phyloP scores from a whole-genome alignment of 2,329 filamentous ascomycete genomes.

The Massarina eburnea region DNA sequence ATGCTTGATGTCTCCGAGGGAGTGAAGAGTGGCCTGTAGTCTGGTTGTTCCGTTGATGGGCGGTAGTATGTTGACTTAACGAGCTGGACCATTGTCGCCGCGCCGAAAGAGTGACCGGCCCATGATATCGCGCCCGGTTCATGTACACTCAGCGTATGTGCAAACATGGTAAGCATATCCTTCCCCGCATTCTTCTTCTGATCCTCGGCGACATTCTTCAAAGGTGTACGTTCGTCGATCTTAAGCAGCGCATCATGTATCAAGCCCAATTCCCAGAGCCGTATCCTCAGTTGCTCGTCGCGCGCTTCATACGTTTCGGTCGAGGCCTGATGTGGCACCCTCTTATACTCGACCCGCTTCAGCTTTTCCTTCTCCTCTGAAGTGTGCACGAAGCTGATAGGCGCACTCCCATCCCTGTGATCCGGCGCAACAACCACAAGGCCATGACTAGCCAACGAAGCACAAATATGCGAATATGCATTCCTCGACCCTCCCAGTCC shows the following conservation, averaged over 20 bases:
- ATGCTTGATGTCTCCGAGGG: slow-evolving; percentile 61
- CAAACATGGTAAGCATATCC: slow-evolving; percentile 61
- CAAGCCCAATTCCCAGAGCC: slow-evolving; percentile 76
- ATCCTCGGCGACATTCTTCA: slow-evolving; percentile 50
- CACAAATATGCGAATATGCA: slow-evolving; percentile 80
- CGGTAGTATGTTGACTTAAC: slow-evolving; percentile 78
- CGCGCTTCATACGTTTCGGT: slow-evolving; percentile 67
- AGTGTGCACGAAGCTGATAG: slow-evolving; percentile 70
- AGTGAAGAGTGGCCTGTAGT: slow-evolving; percentile 62
- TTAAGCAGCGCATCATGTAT: slow-evolving; percentile 68
- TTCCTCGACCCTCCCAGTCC: slow-evolving; percentile 80
- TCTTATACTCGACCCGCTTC: slow-evolving; percentile 47
- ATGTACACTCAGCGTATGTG: slow-evolving; percentile 65
- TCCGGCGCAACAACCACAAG: slow-evolving; percentile 80
- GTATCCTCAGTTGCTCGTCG: slow-evolving; percentile 71
- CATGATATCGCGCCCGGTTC: slow-evolving; percentile 73
- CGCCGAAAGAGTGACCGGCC: slow-evolving; percentile 80
- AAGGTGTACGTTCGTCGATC: slow-evolving; percentile 59
- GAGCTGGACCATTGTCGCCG: slow-evolving; percentile 72
- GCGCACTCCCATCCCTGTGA: slow-evolving; percentile 78
- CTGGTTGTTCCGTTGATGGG: slow-evolving; percentile 44
- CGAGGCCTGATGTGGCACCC: slow-evolving; percentile 62
- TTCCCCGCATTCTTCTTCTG: slow-evolving; percentile 39
- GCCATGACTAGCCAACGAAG: slow-evolving; percentile 78
- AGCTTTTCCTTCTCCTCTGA: slow-evolving; percentile 48